Evolutionary conservation across 129 eudicot species (phyloP).

Genomic region (Chrysanthemum makinoi): DNA sequence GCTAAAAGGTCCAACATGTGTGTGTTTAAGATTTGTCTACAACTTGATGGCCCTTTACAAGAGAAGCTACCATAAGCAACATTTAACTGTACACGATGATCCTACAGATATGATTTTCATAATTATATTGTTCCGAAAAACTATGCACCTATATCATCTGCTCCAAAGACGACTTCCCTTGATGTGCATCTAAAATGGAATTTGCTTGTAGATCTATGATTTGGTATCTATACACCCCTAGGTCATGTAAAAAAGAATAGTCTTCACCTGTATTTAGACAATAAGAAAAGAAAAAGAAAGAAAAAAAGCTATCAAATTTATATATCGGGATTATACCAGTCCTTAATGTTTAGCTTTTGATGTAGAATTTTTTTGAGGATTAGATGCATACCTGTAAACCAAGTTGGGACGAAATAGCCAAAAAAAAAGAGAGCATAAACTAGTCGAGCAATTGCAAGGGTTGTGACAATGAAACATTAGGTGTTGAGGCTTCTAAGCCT

Average conservation of each 20-base stretch:
- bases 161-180: constrained; percentile 7
- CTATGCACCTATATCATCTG: constrained; percentile 5
- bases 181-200: constrained; percentile 18
- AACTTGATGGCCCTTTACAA: constrained; percentile 28
- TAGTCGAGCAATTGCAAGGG: constrained; percentile 48
- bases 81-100: constrained; percentile 25
- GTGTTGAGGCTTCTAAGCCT: constrained; percentile 74
- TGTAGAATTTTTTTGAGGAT: not conserved
- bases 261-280: constrained; percentile 16
- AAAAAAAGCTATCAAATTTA: not conserved
- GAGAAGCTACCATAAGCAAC: constrained; percentile 17
- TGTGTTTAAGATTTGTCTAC: constrained; percentile 8
- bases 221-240: constrained; percentile 38
- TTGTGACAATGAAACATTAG: constrained; percentile 64
- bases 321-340: not conserved
- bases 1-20: constrained; percentile 26
- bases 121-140: constrained; percentile 3
- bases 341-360: not conserved
- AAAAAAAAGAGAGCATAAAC: not conserved
- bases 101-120: constrained; percentile 14
- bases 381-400: constrained; percentile 24
- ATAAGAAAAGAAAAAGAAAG: not conserved
- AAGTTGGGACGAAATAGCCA: constrained; percentile 12
- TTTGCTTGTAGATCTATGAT: constrained; percentile 26
- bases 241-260: constrained; percentile 30